phyloP scores from a whole-genome alignment of 1,284 basidiomycete genomes.

The Golubevia sp. region DNA sequence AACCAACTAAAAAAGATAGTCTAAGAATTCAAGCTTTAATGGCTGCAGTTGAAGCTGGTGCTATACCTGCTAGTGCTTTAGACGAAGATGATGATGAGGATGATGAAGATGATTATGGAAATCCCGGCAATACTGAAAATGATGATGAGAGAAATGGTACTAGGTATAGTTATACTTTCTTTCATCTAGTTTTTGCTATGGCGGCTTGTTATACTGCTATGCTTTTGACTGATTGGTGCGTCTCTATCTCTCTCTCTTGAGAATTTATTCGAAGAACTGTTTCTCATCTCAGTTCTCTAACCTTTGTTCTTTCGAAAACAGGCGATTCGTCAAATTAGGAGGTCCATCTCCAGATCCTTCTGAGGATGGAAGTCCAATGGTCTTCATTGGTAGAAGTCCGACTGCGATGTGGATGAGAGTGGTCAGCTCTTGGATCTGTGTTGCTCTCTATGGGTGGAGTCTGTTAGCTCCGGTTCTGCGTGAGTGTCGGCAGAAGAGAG shows the following conservation, averaged over 20 bases:
- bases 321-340: slow-evolving; percentile 37
- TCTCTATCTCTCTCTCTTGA: slow-evolving; percentile 20
- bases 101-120: slow-evolving; percentile 77
- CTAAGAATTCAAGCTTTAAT: slow-evolving; percentile 92
- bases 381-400: slow-evolving; percentile 92
- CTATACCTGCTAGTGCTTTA: slow-evolving; percentile 89
- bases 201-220: slow-evolving; percentile 98
- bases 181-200: slow-evolving; percentile 96
- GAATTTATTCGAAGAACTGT: background rate
- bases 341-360: slow-evolving; percentile 42
- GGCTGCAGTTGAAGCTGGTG: slow-evolving; percentile 92
- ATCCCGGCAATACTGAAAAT: slow-evolving; percentile 71
- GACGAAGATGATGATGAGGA: slow-evolving; percentile 71
- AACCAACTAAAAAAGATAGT: slow-evolving; percentile 82
- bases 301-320: too few relatives aligned
- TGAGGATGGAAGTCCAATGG: slow-evolving; percentile 71
- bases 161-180: slow-evolving; percentile 98
- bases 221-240: slow-evolving; percentile 96
- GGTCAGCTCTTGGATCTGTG: slow-evolving; percentile 92
- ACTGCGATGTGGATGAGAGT: slow-evolving; percentile 99
- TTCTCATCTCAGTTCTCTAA: slow-evolving; percentile 7
- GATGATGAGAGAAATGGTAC: slow-evolving; percentile 96
- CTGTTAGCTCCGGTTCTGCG: slow-evolving; percentile 68
- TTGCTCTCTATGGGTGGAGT: slow-evolving; percentile 86
- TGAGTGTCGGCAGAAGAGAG: too few relatives aligned